Evolutionary conservation across 306 rosid species (phyloP), one percentile per base, ranked within the genome.

Genomic region (Cercis canadensis): DNA sequence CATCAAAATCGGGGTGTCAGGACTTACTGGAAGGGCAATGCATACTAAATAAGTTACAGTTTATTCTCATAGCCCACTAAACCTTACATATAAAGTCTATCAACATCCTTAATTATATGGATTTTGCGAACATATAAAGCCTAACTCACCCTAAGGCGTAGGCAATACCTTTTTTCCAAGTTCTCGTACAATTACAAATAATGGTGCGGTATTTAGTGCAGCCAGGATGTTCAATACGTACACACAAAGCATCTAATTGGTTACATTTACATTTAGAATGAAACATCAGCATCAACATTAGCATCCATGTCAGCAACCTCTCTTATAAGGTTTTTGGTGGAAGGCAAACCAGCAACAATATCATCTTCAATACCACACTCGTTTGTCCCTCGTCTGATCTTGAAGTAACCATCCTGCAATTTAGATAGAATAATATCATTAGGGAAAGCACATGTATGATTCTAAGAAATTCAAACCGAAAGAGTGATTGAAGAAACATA

Each of bases 381-480:
- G 17, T 94, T 90, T 58, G 89, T 82, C 70, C 98, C 98, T 84
- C 96, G 86, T 78, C 47, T 67, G 65, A 94, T 94, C 89, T 57
- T 90, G 92, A 94, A 94, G 89, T 90, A 94, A 52, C 98, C 98
- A 83, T 94, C 95, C 97, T 93, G 91, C 70, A 13, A 80, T 73
- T 56, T 46, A 51, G 33, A 70, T 59, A 53, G 62, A 54, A 62
- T 15, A 33, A 32, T 24, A 47, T 40, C 61, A 61, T 55, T 65
- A 59, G 51, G 45, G 34, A 55, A 60, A 39, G 62, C 69, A 78
- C 12, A 7, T 34, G 6, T 60, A 52, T 39, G 58, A 44, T 45
- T 34, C 60, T 49, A 54, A 8, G 49, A 44, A 11, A 62, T 66
- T 75, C 57, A 45, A 84, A 11, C 31, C 18, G 29, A 44, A 60